Percentiles rank a stretch among this genome's conserved stretches.
Evolutionary conservation across 306 rosid species (phyloP).

Genomic region (Ceratonia siliqua): DNA sequence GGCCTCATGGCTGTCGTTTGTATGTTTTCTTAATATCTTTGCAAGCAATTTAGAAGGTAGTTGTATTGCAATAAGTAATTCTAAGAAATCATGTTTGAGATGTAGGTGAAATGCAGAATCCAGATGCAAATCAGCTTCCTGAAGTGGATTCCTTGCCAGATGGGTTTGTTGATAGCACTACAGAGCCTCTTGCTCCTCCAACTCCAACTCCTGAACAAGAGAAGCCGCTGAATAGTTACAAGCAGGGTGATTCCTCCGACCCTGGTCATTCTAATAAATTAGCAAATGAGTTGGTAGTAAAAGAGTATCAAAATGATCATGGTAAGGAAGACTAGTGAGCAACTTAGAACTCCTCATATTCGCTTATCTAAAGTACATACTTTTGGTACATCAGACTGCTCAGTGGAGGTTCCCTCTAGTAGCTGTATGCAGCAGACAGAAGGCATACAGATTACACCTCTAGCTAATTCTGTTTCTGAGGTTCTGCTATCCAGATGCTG

Average conservation of each 20-base stretch:
- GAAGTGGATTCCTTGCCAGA: constrained; percentile 89
- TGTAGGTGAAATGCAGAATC: constrained; percentile 75
- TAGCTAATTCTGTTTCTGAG: constrained; percentile 45
- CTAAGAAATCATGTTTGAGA: constrained; percentile 32
- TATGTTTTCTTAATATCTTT: neutral
- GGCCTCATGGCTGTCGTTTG: neutral
- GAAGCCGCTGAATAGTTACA: constrained; percentile 44
- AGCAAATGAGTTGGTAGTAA: constrained; percentile 35
- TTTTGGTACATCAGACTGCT: constrained; percentile 50
- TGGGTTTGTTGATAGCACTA: constrained; percentile 81
- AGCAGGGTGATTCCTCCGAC: constrained; percentile 43
- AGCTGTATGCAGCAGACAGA: constrained; percentile 49
- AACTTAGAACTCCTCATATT: constrained; percentile 49
- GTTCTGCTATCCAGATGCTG: constrained; percentile 43
- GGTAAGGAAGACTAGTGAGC: constrained; percentile 46
- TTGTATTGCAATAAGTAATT: constrained; percentile 28
- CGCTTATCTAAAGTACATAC: constrained; percentile 46
- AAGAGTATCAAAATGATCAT: constrained; percentile 47
- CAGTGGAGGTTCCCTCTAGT: constrained; percentile 38
- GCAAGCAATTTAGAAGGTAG: constrained; percentile 6
- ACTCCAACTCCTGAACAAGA: constrained; percentile 67
- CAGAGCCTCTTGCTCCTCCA: constrained; percentile 67
- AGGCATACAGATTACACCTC: constrained; percentile 32
- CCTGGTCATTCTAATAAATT: constrained; percentile 40
- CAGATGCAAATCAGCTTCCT: constrained; percentile 83